Conservation (phyloP, 2,329 filamentous ascomycete genomes). For the Penicillium sp. region DNA sequence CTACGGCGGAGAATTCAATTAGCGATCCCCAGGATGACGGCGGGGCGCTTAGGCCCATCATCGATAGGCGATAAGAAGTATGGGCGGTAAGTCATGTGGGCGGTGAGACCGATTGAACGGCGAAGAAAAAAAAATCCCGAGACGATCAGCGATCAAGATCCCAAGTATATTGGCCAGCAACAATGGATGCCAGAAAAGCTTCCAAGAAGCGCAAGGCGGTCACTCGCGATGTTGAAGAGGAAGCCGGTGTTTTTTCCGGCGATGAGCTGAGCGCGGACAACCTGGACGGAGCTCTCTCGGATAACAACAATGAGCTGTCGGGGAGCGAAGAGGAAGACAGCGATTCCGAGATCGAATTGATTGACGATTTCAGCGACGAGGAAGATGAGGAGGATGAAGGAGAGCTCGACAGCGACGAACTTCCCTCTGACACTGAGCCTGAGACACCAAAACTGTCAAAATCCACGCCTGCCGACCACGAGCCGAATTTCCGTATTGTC, state of each 20-base stretch:
- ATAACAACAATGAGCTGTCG: slow-evolving; percentile 37
- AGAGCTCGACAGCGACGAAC: slow-evolving; percentile 46
- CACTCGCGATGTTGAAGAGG: slow-evolving; percentile 47
- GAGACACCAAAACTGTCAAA: slow-evolving; percentile 33
- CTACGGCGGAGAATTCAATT: slow-evolving; percentile 5
- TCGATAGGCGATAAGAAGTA: slow-evolving; percentile 20
- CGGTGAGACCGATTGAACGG: slow-evolving; percentile 24
- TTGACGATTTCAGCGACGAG: slow-evolving; percentile 48
- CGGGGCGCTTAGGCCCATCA: slow-evolving; percentile 7
- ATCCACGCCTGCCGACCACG: slow-evolving; percentile 16
- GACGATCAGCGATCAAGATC: slow-evolving; percentile 4
- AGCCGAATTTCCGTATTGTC: slow-evolving; percentile 55
- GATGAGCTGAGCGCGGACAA: slow-evolving; percentile 50
- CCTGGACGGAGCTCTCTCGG: slow-evolving; percentile 40
- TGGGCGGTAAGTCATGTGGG: slow-evolving; percentile 34
- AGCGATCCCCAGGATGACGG: background rate
- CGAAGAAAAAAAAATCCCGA: slow-evolving; percentile 24
- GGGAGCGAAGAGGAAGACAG: slow-evolving; percentile 33
- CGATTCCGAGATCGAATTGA: slow-evolving; percentile 49
- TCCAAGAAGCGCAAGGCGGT: slow-evolving; percentile 62
- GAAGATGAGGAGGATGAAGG: slow-evolving; percentile 47
- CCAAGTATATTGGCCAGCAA: slow-evolving; percentile 12
- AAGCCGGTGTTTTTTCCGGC: slow-evolving; percentile 50
- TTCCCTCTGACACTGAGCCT: slow-evolving; percentile 43
- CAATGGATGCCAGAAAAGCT: slow-evolving; percentile 34